Evolutionary conservation across 192 early-diverging fungal species (phyloP), one percentile per base, ranked within the genome.

Genomic region (Linnemannia schmuckeri): DNA sequence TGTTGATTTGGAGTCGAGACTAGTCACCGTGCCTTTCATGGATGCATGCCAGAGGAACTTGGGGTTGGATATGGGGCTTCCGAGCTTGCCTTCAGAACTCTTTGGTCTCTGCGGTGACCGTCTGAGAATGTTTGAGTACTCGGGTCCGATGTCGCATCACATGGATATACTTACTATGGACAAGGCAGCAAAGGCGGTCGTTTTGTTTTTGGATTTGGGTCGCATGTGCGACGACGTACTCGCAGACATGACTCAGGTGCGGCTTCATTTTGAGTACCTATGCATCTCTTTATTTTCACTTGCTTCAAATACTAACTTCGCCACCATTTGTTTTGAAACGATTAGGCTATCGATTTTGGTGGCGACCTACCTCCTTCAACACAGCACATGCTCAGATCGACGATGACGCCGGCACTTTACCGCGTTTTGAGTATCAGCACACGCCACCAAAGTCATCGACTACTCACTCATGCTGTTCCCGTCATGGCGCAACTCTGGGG

Each of bases 361-460:
- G 30, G 30, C 27, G 30, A 66, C 13, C 0, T 4, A 2, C 54
- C 30, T 17, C 10, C 27, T 41, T 41, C 38, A 12, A n/a, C 24
- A 5, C 72, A 46, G 27, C n/a, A 33, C 24, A 30, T 41, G 6
- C 12, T 73, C 24, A 47, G 27, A 22, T 46, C 17, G n/a, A 74
- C 40, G 33, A 38, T 84, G 22, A 38, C 37, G 17, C 76, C 77
- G 8, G 70, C 63, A 9, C 57, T 84, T 54, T 84, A 84, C 70
- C 76, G 82, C 13, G 33, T 79, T 8, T 42, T 84, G 17, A 84
- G 82, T 41, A 70, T 78, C 40, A 78, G 82, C n/a, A 79, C 82
- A 10, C 57, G 76, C 12, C 73, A 46, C 4, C 72, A 84, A 33
- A 40, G 77, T 7, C 77, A 79, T 38, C 82, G 82, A 2, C 49